Evolutionary conservation across 2,329 filamentous ascomycete genomes (phyloP), one percentile per base, ranked within the genome.

Genomic region (Cladosporium austrohemisphaericum): DNA sequence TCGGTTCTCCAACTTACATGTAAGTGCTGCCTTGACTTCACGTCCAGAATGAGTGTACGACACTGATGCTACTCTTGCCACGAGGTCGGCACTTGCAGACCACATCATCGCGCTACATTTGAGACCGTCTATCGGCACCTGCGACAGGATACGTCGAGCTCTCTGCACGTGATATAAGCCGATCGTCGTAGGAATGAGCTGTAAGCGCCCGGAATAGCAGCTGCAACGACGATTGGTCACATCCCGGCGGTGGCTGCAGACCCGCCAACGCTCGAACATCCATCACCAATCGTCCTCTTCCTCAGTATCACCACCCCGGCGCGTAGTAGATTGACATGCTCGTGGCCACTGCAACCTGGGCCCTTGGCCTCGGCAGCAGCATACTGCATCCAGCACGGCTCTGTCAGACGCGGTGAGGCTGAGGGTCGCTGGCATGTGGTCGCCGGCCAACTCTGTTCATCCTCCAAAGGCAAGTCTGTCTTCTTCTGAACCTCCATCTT

Each of bases 281-380:
- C 44, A 31, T 14, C 18, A 37, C 44, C 44, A 47, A 47, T 47
- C 22, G 41, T 36, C 16, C 33, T 37, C 44, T 38, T 37, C 6
- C 32, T 26, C 16, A 22, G 23, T 47, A 31, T 47, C 44, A 47
- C 44, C 25, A 31, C n/a, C 31, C 41, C 29, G 22, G 44, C 44
- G 44, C 44, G 33, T 47, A 47, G 33, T 47, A 38, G 32, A 47
- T 47, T 47, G 44, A 47, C 33, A 14, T 29, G 22, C 33, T 23
- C 33, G 38, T 31, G 44, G 44, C 44, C 44, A 38, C 33, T 20
- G 44, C 32, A 47, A 47, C 44, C 44, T 47, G 32, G 44, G 11
- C 44, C 44, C 44, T 47, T 31, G 44, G 44, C 32, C 29, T 45
- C 41, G 41, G 29, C 31, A 26, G 41, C 29, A 33, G 41, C 20